These are phyloP conservation scores for Penicillium sp. DNA, from an alignment of 2,329 filamentous ascomycete species.

Conservation along the genomic window DNA sequence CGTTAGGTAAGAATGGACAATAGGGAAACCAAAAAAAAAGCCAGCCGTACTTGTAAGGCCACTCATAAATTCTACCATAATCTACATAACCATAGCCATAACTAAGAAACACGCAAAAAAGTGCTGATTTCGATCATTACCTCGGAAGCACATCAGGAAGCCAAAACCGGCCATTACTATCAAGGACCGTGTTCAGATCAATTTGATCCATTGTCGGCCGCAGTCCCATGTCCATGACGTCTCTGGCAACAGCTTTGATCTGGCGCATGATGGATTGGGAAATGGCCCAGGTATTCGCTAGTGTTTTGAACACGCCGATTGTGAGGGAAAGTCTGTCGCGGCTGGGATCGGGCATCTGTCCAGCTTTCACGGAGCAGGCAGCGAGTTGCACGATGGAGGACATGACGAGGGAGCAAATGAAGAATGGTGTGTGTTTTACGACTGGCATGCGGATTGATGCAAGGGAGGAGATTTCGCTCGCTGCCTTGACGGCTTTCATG, in stretches of 20 bases:
- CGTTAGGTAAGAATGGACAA: not conserved
- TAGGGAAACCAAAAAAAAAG: not conserved
- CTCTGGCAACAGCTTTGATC: conserved; percentile 78
- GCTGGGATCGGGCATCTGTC: conserved; percentile 61
- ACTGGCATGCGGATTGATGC: conserved; percentile 64
- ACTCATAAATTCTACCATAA: not conserved
- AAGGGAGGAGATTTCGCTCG: conserved; percentile 77
- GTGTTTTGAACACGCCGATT: conserved; percentile 72
- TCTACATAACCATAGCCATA: not conserved
- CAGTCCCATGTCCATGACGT: conserved; percentile 60
- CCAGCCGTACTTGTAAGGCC: not conserved
- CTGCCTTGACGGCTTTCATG: conserved; percentile 78
- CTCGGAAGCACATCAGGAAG: conserved; percentile 34
- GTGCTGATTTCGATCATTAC: conserved; percentile 34
- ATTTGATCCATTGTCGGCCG: conserved; percentile 42
- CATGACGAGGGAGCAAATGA: conserved; percentile 78
- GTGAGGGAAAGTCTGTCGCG: conserved; percentile 77
- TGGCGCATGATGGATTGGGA: conserved; percentile 72
- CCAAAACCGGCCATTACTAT: conserved; percentile 43
- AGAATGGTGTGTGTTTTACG: conserved; percentile 79
- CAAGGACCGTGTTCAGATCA: conserved; percentile 40
- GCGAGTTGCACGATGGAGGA: conserved; percentile 82
- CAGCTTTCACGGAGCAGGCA: conserved; percentile 69
- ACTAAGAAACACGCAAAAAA: not conserved
- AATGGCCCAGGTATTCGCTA: conserved; percentile 74